phyloP scores from a whole-genome alignment of 2,329 filamentous ascomycete genomes.

The Talaromyces sp. region DNA sequence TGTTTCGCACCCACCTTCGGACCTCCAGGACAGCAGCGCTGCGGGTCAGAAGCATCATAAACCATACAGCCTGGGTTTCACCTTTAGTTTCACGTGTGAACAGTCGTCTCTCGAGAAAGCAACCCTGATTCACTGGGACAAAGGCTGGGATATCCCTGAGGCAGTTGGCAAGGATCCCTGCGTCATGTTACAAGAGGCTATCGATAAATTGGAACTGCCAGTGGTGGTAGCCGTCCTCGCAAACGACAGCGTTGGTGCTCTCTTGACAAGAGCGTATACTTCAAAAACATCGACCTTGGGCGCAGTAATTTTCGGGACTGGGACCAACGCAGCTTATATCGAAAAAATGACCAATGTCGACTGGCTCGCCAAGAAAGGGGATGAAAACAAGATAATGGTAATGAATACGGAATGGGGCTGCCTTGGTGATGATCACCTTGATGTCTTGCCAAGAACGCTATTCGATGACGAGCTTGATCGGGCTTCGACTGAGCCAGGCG shows the following conservation, averaged over 20 bases:
- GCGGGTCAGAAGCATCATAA: neutral
- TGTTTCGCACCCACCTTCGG: neutral
- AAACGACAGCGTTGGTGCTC: conserved; percentile 18
- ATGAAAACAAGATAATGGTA: conserved; percentile 13
- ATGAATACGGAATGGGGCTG: conserved; percentile 20
- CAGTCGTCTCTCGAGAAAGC: conserved; percentile 15
- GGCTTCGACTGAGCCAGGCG: conserved; percentile 12
- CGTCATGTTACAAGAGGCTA: conserved; percentile 17
- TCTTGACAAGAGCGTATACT: conserved; percentile 14
- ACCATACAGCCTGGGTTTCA: conserved; percentile 15
- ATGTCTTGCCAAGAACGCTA: conserved; percentile 14
- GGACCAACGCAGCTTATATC: conserved; percentile 18
- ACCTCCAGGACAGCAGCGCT: neutral
- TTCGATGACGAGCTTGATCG: conserved; percentile 15
- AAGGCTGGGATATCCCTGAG: conserved; percentile 19
- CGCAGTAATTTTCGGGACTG: conserved; percentile 18
- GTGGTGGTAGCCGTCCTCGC: conserved; percentile 16
- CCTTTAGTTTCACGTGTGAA: conserved; percentile 18
- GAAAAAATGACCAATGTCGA: conserved; percentile 12
- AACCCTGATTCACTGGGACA: conserved; percentile 17
- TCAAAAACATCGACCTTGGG: conserved; percentile 13
- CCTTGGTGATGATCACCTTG: conserved; percentile 15
- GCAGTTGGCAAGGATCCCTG: conserved; percentile 16
- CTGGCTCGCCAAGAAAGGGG: neutral
- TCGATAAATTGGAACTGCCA: conserved; percentile 14